These are phyloP conservation scores for Leccinum rimulosum DNA, from an alignment of 768 basidiomycete species.

Conservation along the genomic window DNA sequence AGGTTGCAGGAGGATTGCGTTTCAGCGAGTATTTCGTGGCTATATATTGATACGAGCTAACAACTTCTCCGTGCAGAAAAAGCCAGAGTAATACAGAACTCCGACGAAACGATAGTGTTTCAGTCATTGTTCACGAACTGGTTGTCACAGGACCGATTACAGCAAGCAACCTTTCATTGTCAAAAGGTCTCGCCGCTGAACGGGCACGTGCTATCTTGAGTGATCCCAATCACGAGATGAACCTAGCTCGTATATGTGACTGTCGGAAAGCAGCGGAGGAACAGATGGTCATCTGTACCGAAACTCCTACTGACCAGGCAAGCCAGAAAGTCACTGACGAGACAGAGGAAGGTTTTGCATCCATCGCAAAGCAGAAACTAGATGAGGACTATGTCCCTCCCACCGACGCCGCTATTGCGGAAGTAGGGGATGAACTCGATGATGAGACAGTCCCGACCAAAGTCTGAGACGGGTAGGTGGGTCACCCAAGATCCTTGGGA, in stretches of 20 bases:
- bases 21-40: conserved; percentile 39
- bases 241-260: conserved; percentile 42
- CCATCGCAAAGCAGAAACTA: conserved; percentile 36
- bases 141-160: conserved; percentile 60
- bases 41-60: conserved; percentile 3
- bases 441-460: conserved; percentile 14
- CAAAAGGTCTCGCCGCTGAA: conserved; percentile 68
- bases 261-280: conserved; percentile 31
- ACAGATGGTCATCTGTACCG: conserved; percentile 13
- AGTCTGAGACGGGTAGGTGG: conserved; percentile 9
- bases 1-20: conserved; percentile 54
- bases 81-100: conserved; percentile 42
- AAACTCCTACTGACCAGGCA: conserved; percentile 18
- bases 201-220: conserved; percentile 52
- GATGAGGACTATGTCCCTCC: conserved; percentile 22
- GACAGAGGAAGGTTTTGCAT: conserved; percentile 50
- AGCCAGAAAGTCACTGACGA: conserved; percentile 37
- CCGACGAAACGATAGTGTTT: conserved; percentile 49
- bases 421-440: conserved; percentile 16
- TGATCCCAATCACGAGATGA: conserved; percentile 44
- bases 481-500: conserved; percentile 24
- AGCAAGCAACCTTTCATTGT: conserved; percentile 54
- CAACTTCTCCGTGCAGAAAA: conserved; percentile 32
- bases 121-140: conserved; percentile 57
- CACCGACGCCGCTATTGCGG: conserved; percentile 13